phyloP scores from a whole-genome alignment of 768 basidiomycete genomes.

The Boletus pseudopeckii region DNA sequence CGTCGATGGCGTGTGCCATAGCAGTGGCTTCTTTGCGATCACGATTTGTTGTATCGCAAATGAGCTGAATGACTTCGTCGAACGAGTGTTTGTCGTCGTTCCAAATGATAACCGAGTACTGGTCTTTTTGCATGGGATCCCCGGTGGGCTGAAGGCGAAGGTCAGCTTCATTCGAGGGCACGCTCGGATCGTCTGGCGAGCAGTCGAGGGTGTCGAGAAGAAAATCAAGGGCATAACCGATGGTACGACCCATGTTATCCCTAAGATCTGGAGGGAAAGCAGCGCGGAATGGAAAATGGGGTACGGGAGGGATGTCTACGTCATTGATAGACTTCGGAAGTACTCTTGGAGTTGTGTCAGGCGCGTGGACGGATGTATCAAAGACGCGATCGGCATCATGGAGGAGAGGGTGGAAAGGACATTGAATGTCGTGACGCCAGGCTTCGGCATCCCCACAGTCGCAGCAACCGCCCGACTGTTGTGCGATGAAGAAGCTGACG shows the following conservation, averaged over 20 bases:
- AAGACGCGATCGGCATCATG: constrained; percentile 10
- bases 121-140: constrained; percentile 76
- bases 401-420: constrained; percentile 71
- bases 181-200: constrained; percentile 74
- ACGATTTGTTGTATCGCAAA: constrained; percentile 52
- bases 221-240: constrained; percentile 79
- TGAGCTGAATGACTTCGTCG: constrained; percentile 76
- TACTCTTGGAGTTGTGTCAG: constrained; percentile 41
- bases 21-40: constrained; percentile 55
- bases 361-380: constrained; percentile 14
- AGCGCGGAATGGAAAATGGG: constrained; percentile 55
- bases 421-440: constrained; percentile 67
- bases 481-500: constrained; percentile 88
- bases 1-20: constrained; percentile 63
- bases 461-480: constrained; percentile 90
- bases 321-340: constrained; percentile 38
- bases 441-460: constrained; percentile 93
- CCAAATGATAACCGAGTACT: constrained; percentile 84
- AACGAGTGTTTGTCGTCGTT: constrained; percentile 97
- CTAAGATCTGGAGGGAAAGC: constrained; percentile 61
- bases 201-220: constrained; percentile 78
- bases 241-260: constrained; percentile 69
- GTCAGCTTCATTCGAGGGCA: constrained; percentile 64
- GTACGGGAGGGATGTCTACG: constrained; percentile 56
- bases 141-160: constrained; percentile 70